These are phyloP conservation scores for Strobilomyces dryophilus DNA, from an alignment of 768 basidiomycete species.

Conservation along the genomic window DNA sequence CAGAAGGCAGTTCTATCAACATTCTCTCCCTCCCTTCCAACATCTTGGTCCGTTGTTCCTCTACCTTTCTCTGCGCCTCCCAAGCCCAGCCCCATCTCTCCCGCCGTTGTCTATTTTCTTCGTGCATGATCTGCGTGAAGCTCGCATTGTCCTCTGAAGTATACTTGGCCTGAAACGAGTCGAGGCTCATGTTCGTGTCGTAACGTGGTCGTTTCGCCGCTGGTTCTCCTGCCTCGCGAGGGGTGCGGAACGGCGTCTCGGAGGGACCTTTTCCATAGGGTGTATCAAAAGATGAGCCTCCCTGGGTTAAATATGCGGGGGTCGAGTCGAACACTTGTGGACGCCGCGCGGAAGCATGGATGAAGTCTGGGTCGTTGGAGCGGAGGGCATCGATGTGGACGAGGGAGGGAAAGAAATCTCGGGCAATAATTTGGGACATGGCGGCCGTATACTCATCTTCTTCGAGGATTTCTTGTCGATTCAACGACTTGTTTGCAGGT, in stretches of 20 bases:
- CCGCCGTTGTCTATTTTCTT: slow-evolving; percentile 79
- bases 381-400: slow-evolving; percentile 83
- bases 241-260: slow-evolving; percentile 62
- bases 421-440: slow-evolving; percentile 87
- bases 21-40: slow-evolving; percentile 64
- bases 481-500: slow-evolving; percentile 52
- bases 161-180: slow-evolving; percentile 85
- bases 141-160: slow-evolving; percentile 98
- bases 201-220: slow-evolving; percentile 55
- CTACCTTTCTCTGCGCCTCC: slow-evolving; percentile 83
- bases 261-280: slow-evolving; percentile 56
- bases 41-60: slow-evolving; percentile 60
- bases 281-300: slow-evolving; percentile 53
- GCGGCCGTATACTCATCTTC: slow-evolving; percentile 96
- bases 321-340: slow-evolving; percentile 61
- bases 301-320: slow-evolving; percentile 35
- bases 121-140: slow-evolving; percentile 87
- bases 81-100: slow-evolving; percentile 92
- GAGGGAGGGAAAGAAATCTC: slow-evolving; percentile 97
- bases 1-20: slow-evolving; percentile 63
- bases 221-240: slow-evolving; percentile 39
- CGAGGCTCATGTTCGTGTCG: slow-evolving; percentile 63
- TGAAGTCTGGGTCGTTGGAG: slow-evolving; percentile 71
- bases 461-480: slow-evolving; percentile 68
- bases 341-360: slow-evolving; percentile 69